Evolutionary conservation across 139 green algal genomes (phyloP).

Genomic region (Picochlorum costavermella): DNA sequence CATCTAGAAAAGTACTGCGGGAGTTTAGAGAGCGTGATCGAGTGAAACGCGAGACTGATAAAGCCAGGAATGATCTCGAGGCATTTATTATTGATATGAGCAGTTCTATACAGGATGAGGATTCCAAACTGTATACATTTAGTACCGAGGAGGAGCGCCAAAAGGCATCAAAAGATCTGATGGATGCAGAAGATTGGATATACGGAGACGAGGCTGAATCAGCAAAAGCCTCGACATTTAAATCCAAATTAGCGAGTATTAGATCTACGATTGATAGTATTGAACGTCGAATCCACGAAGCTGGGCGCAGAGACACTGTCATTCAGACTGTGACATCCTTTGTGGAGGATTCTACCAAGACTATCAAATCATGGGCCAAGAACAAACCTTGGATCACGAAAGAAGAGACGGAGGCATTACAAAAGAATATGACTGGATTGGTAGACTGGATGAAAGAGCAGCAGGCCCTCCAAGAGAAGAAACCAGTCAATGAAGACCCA

Average conservation of each 20-base stretch:
- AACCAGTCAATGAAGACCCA: conserved; percentile 51
- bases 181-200: conserved; percentile 86
- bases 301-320: neutral
- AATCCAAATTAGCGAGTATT: conserved; percentile 39
- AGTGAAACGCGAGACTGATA: conserved; percentile 45
- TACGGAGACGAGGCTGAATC: conserved; percentile 75
- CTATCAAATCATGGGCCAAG: conserved; percentile 49
- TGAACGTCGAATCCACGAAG: conserved; percentile 34
- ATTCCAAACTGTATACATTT: conserved; percentile 40
- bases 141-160: conserved; percentile 65
- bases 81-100: conserved; percentile 76
- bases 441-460: conserved; percentile 52
- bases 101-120: conserved; percentile 31
- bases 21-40: conserved; percentile 39
- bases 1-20: conserved; percentile 18
- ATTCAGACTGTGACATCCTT: neutral
- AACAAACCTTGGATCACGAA: conserved; percentile 79
- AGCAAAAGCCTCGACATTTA: conserved; percentile 22
- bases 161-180: conserved; percentile 45
- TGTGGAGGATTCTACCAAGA: conserved; percentile 12
- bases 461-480: conserved; percentile 49
- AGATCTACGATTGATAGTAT: conserved; percentile 42
- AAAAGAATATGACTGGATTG: conserved; percentile 49
- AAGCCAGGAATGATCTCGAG: conserved; percentile 83
- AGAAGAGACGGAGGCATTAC: conserved; percentile 44